Base-by-base conservation (phyloP, 2,329 filamentous ascomycete species). In the Fragosphaeria purpurea region DNA sequence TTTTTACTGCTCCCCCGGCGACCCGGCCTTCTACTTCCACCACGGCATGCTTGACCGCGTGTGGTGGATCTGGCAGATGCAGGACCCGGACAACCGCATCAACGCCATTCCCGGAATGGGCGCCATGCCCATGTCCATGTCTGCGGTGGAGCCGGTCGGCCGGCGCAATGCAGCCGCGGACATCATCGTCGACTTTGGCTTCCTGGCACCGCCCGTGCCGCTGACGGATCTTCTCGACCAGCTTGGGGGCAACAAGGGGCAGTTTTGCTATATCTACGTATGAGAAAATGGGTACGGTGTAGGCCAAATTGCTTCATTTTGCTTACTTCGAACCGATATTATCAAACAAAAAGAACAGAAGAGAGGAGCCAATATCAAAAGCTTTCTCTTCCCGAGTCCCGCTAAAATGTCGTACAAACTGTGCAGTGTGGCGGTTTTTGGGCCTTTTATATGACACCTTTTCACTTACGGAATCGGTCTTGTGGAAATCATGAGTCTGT, bases 51-150 rank as follows among this genome's bases (percentile, higher is more conserved):
- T 69, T 0, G 67, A 69, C 55, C 64, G 66, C 1, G 54, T 68
- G 1, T 69, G 65, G 65, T 68, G 66, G 66, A 63, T 68, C 48
- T 68, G 66, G 67, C 66, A 69, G 58, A 67, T 66, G 62, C 65
- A 67, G 51, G 66, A 69, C 51, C 60, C 61, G 8, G 62, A 63
- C 10, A 60, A 56, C 7, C 62, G 67, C 10, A 51, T 68, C 34
- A 44, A 10, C 2, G 44, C 38, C 13, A 32, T 50, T 12, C 42
- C 48, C 4, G 63, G 61, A 53, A 61, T 63, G 48, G 62, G 62
- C 41, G 57, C 57, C 7, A 49, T 59, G 11, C 47, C 62, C 1
- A 50, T 48, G 48, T 22, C 22, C 22, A 22, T 22, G 22, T 22
- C 22, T 22, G 22, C 22, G 22, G 22, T 22, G 22, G 22, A 22